These are phyloP conservation scores for Castanospermum australe DNA, from an alignment of 306 rosid genomes.

Conservation along the genomic window DNA sequence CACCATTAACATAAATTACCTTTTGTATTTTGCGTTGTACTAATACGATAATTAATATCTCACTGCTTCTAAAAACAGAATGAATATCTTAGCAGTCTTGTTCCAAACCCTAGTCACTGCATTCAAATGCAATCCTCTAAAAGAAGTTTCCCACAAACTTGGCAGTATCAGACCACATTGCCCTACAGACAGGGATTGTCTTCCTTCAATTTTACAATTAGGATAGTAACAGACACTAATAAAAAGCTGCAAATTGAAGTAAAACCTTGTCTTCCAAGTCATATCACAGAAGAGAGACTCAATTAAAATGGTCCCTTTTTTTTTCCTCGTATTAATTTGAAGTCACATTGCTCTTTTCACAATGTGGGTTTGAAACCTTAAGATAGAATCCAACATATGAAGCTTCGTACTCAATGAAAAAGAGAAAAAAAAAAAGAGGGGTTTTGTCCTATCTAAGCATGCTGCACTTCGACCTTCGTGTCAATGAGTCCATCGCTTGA, in stretches of 20 bases:
- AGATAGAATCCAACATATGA: constrained; percentile 39
- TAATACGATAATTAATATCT: constrained; percentile 20
- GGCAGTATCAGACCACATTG: neutral
- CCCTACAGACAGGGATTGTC: neutral
- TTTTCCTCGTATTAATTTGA: neutral
- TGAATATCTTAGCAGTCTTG: neutral
- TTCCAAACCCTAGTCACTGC: neutral
- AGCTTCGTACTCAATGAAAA: constrained; percentile 31
- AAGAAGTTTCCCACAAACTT: neutral
- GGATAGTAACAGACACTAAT: constrained; percentile 16
- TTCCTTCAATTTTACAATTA: constrained; percentile 6
- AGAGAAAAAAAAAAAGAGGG: neutral
- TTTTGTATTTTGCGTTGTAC: constrained; percentile 22
- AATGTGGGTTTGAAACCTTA: constrained; percentile 28
- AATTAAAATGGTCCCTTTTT: neutral
- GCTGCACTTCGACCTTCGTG: constrained; percentile 23
- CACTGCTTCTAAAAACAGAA: neutral
- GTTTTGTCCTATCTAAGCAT: constrained; percentile 44
- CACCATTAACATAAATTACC: too few species aligned
- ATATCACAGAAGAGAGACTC: neutral
- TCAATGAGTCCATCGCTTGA: constrained; percentile 27
- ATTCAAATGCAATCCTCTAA: neutral
- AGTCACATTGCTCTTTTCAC: constrained; percentile 17
- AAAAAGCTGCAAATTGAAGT: constrained; percentile 35
- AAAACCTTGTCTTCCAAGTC: constrained; percentile 31